phyloP scores from a whole-genome alignment of 306 rosid species.

The Rosa lucieae region DNA sequence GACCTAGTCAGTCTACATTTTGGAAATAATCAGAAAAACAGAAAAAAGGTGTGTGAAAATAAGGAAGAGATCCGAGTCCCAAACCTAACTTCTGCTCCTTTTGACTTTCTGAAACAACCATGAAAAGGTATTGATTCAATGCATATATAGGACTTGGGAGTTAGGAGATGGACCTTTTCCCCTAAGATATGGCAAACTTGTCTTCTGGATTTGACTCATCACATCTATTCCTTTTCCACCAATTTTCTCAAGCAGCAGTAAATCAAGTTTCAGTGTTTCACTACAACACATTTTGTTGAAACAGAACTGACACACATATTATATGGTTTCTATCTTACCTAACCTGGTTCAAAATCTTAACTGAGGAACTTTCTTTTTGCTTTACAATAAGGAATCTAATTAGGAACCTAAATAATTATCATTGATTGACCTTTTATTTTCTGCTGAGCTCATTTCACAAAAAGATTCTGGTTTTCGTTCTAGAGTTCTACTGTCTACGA shows the following conservation, averaged over 20 bases:
- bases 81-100: conserved; percentile 37
- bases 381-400: background rate
- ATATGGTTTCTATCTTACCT: background rate
- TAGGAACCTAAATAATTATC: conserved; percentile 2
- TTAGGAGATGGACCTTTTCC: conserved; percentile 11
- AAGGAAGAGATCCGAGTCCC: conserved; percentile 42
- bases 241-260: conserved; percentile 6
- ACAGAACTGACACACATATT: background rate
- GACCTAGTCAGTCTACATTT: conserved; percentile 22
- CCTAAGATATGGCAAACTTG: conserved; percentile 19
- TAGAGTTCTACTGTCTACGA: background rate
- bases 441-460: conserved; percentile 4
- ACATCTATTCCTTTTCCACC: background rate
- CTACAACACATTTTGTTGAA: background rate
- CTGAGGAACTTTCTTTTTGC: background rate
- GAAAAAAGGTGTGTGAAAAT: conserved; percentile 34
- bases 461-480: background rate
- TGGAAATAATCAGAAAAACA: conserved; percentile 16
- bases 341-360: background rate
- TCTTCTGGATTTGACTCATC: conserved; percentile 9
- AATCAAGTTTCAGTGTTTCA: conserved; percentile 4
- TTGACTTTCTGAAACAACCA: conserved; percentile 46
- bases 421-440: background rate
- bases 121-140: conserved; percentile 24
- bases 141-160: background rate